Percentiles rank a stretch among this genome's conserved stretches.
phyloP scores from a whole-genome alignment of 352 stramenopile genomes.

The Pythium phragmitis region DNA sequence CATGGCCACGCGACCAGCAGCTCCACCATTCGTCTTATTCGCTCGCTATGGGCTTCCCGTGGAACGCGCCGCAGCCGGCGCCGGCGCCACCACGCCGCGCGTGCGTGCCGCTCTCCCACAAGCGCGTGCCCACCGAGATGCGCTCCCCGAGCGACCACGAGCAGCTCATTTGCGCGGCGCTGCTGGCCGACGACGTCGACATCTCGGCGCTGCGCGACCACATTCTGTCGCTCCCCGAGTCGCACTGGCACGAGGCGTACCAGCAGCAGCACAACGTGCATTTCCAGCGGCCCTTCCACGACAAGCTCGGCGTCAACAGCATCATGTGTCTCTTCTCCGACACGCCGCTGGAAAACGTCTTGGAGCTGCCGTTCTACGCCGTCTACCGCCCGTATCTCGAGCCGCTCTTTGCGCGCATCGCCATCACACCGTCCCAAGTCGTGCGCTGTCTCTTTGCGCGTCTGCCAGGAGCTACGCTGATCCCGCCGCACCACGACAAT shows the following conservation, averaged over 20 bases:
- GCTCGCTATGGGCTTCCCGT: neutral
- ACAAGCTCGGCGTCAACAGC: constrained; percentile 94
- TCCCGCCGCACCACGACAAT: constrained; percentile 96
- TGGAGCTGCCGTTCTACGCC: constrained; percentile 90
- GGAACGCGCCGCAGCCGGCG: constrained; percentile 32
- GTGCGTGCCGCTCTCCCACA: constrained; percentile 49
- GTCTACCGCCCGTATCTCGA: constrained; percentile 38
- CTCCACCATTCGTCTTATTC: neutral
- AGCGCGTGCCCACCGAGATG: constrained; percentile 56
- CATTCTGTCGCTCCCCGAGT: constrained; percentile 34
- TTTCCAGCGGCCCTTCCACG: constrained; percentile 91
- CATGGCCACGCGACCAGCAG: neutral
- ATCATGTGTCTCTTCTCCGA: constrained; percentile 96
- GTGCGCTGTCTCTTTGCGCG: constrained; percentile 92
- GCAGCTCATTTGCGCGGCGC: constrained; percentile 39
- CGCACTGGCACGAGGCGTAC: constrained; percentile 46
- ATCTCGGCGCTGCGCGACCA: constrained; percentile 37
- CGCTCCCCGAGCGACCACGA: constrained; percentile 39
- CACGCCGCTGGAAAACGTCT: constrained; percentile 93
- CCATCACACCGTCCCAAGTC: constrained; percentile 48
- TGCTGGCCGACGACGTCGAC: constrained; percentile 40
- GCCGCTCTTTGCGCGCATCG: constrained; percentile 79
- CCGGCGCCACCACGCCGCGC: constrained; percentile 36
- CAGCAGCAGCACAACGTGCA: constrained; percentile 76
- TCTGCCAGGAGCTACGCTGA: constrained; percentile 90